Evolutionary conservation across 306 rosid genomes (phyloP).

Genomic region (Fragaria ananassa): DNA sequence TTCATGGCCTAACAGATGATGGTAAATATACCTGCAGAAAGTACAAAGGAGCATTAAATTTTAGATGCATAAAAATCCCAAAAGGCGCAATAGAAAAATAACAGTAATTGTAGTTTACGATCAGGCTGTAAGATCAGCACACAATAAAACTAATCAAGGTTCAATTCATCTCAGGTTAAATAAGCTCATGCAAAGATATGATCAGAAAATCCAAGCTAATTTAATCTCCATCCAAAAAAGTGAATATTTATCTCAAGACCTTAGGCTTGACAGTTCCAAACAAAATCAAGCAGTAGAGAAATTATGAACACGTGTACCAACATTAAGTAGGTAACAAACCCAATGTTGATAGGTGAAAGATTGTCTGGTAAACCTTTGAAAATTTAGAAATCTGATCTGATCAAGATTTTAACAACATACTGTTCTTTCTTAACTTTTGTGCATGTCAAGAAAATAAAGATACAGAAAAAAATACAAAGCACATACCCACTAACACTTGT

Average conservation of each 20-base stretch:
- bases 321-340: not conserved
- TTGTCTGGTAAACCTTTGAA: not conserved
- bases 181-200: not conserved
- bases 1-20: slow-evolving; percentile 96
- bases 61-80: not conserved
- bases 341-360: not conserved
- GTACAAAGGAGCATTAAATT: not conserved
- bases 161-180: not conserved
- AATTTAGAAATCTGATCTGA: not conserved
- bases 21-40: slow-evolving; percentile 80
- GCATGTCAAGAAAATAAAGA: slow-evolving; percentile 1
- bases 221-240: not conserved
- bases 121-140: not conserved
- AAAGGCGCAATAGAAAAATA: not conserved
- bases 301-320: not conserved
- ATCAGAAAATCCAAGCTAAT: not conserved
- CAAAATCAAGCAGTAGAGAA: not conserved
- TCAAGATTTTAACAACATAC: not conserved
- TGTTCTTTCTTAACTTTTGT: not conserved
- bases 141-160: not conserved
- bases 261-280: not conserved
- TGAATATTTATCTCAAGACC: not conserved
- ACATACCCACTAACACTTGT: slow-evolving; percentile 99
- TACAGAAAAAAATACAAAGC: slow-evolving; percentile 1
- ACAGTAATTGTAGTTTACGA: not conserved